phyloP scores from a whole-genome alignment of 2,329 filamentous ascomycete genomes.

The Aspergillus sp. region DNA sequence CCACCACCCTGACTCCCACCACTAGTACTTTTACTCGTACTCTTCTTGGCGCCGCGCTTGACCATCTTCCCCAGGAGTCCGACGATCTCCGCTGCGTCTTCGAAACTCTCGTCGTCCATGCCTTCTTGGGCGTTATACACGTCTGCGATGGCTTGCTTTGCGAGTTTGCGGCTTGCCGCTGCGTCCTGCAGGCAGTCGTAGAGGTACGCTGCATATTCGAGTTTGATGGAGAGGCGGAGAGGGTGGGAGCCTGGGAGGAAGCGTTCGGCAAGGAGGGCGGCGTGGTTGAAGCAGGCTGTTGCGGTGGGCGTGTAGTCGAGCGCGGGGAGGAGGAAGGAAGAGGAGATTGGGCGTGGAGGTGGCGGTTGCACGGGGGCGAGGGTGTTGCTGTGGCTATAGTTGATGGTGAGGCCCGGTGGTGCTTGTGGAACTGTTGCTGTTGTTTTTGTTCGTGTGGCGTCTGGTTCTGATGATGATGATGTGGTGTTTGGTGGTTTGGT shows the following conservation, averaged over 20 bases:
- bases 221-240: constrained; percentile 82
- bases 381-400: no score
- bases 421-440: constrained; percentile 22
- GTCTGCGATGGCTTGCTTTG: constrained; percentile 81
- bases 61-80: constrained; percentile 86
- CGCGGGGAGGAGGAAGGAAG: constrained; percentile 79
- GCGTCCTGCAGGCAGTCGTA: constrained; percentile 90
- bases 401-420: constrained; percentile 44
- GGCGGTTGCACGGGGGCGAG: constrained; percentile 37
- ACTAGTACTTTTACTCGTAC: constrained; percentile 38
- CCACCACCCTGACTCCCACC: no score
- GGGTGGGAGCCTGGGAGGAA: constrained; percentile 88
- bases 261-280: constrained; percentile 72
- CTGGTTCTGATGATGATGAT: not conserved
- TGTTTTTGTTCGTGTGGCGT: constrained; percentile 9
- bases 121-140: constrained; percentile 90
- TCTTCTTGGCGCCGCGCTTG: constrained; percentile 65
- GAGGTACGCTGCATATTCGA: constrained; percentile 90
- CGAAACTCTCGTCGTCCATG: constrained; percentile 94
- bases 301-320: constrained; percentile 84
- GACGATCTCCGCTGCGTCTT: constrained; percentile 87
- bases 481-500: constrained; percentile 1
- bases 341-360: constrained; percentile 54
- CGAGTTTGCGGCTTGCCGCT: constrained; percentile 74
- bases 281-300: constrained; percentile 78